Evolutionary conservation across 164 flowering plant species (phyloP), one percentile per base, ranked within the genome.

Genomic region (Piper betle): DNA sequence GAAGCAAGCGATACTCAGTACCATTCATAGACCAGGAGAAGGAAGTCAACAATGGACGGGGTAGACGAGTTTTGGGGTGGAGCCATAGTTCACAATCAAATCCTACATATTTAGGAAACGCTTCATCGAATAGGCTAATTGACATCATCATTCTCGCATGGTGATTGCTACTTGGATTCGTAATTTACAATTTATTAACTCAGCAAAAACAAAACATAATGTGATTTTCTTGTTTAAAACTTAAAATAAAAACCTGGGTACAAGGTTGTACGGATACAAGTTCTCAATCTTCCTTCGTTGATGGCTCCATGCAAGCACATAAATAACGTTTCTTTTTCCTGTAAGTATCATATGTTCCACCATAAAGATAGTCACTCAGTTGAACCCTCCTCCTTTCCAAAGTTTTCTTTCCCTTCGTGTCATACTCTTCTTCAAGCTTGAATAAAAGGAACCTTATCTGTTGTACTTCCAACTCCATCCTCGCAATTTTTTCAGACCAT

Each of bases 401-500:
- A 50, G 65, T 68, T 64, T 37, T 62, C 11, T 64, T 81, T 58
- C 71, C 74, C 64, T 69, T 80, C 65, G 60, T 75, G 57, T 77
- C 77, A 67, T 73, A 74, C 50, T 86, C 87, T 37, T 78, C 87
- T 53, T 81, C 87, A 57, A 82, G 75, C 59, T 82, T 82, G 55
- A 84, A 65, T 66, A 90, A 39, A 41, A 76, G 63, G 62, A 75
- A 83, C 68, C 85, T 82, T 41, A 94, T 80, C 60, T 75, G 85
- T 72, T 88, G 91, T 71, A 88, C 69, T 71, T 88, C 95, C 57
- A 85, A 57, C 70, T 90, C 91, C 79, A 94, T 62, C 58, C 82
- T 61, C n/a, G 83, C 87, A 13, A 94, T 84, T 82, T 87, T 85
- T 60, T 94, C 99, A 20, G 85, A 80, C 68, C 78, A 83, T 75